These are phyloP conservation scores for Triglochin maritima DNA, from an alignment of 106 monocot species.

Conservation along the genomic window DNA sequence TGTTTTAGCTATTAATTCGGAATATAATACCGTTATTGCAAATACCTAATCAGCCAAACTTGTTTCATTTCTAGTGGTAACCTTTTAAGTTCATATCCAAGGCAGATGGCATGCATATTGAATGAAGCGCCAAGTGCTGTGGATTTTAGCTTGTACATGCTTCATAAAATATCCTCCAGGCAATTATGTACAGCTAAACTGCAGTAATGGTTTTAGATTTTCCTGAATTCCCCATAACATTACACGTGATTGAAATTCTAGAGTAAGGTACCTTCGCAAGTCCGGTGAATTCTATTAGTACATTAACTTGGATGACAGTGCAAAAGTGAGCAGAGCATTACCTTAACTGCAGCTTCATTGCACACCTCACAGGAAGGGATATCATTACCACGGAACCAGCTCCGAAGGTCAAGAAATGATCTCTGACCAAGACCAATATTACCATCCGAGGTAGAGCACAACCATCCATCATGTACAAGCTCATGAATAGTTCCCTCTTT, in stretches of 20 bases:
- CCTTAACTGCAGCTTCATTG: slow-evolving; percentile 81
- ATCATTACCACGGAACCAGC: slow-evolving; percentile 78
- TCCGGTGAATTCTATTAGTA: background rate
- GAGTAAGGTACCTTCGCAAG: background rate
- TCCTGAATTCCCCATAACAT: too few species aligned
- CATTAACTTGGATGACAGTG: background rate
- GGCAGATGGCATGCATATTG: too few species aligned
- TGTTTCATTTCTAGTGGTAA: too few species aligned
- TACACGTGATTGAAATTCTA: background rate
- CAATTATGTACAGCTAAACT: background rate
- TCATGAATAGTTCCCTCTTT: slow-evolving; percentile 85
- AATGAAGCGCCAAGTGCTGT: too few species aligned
- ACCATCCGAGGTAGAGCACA: slow-evolving; percentile 42
- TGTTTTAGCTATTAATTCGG: too few species aligned
- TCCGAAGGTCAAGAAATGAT: slow-evolving; percentile 91
- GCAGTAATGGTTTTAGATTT: too few species aligned
- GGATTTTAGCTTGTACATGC: background rate
- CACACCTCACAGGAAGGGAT: slow-evolving; percentile 81
- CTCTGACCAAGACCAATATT: slow-evolving; percentile 77
- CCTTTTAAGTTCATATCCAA: too few species aligned
- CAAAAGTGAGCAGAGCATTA: slow-evolving; percentile 4
- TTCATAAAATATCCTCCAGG: background rate
- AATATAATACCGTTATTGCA: too few species aligned
- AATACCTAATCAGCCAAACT: too few species aligned
- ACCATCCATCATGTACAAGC: slow-evolving; percentile 68